Evolutionary conservation across 2,329 filamentous ascomycete genomes (phyloP).

Genomic region (Beauveria caledonica): DNA sequence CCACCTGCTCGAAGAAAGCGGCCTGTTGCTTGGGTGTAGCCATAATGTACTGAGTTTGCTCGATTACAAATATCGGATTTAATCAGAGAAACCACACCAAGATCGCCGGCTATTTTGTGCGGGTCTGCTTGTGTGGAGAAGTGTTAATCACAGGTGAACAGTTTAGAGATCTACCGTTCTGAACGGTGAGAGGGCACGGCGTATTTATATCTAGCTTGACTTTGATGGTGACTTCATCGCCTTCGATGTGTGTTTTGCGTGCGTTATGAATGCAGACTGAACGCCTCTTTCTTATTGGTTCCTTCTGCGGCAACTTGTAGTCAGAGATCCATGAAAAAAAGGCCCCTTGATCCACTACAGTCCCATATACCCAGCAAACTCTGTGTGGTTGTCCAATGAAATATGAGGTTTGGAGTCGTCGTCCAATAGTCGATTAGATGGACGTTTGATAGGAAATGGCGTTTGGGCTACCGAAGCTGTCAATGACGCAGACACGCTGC

Average conservation of each 20-base stretch:
- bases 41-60: slow-evolving; percentile 1
- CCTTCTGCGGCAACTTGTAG: neutral
- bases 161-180: slow-evolving; percentile 26
- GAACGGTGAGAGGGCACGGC: slow-evolving; percentile 29
- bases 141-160: neutral
- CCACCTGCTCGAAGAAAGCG: slow-evolving; percentile 24
- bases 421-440: too few species aligned
- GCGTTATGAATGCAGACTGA: neutral
- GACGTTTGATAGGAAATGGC: neutral
- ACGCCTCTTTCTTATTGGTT: neutral
- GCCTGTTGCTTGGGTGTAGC: slow-evolving; percentile 10
- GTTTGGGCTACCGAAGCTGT: neutral
- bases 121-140: neutral
- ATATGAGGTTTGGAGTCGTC: too few species aligned
- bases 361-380: neutral
- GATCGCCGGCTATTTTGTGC: neutral
- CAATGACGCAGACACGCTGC: neutral
- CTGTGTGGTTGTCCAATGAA: neutral
- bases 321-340: neutral
- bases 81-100: neutral
- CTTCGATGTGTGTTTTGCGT: neutral
- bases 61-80: neutral
- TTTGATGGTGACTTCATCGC: slow-evolving; percentile 13
- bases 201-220: slow-evolving; percentile 25
- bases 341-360: neutral